These are phyloP conservation scores for Hericium erinaceus DNA, from an alignment of 768 basidiomycete genomes.

Conservation along the genomic window DNA sequence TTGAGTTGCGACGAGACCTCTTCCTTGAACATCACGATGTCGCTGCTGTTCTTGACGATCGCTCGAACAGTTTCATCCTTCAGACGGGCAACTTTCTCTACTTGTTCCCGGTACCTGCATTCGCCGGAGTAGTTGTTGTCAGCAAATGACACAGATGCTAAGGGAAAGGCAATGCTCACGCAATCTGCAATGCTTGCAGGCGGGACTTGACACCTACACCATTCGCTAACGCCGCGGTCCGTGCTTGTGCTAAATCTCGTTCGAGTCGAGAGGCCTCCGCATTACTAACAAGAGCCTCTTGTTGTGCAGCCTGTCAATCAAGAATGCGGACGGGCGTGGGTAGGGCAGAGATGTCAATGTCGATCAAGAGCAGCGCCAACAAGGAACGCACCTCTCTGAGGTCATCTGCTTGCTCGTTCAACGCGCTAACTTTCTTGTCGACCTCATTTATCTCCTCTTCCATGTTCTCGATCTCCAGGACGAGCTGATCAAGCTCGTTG, in stretches of 20 bases:
- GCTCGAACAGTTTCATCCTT: conserved; percentile 76
- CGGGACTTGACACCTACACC: conserved; percentile 79
- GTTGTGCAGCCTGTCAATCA: conserved; percentile 56
- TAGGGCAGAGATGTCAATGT: background rate
- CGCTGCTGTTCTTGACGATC: conserved; percentile 78
- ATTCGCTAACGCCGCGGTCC: conserved; percentile 66
- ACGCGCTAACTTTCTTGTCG: conserved; percentile 59
- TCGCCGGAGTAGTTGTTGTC: background rate
- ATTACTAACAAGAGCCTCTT: conserved; percentile 59
- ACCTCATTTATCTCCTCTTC: conserved; percentile 69
- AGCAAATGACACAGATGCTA: conserved; percentile 1
- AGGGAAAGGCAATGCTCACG: conserved; percentile 34
- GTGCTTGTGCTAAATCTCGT: conserved; percentile 63
- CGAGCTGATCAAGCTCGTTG: conserved; percentile 72
- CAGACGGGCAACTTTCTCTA: conserved; percentile 63
- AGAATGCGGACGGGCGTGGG: background rate
- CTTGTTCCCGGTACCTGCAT: conserved; percentile 65
- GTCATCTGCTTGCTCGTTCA: conserved; percentile 74
- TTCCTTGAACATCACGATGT: conserved; percentile 74
- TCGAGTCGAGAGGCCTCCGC: conserved; percentile 60
- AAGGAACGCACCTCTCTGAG: conserved; percentile 58
- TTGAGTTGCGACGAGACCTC: conserved; percentile 64
- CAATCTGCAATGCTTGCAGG: conserved; percentile 67
- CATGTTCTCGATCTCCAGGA: conserved; percentile 68
- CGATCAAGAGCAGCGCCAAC: background rate